Evolutionary conservation across 495 filamentous ascomycete species (phyloP).

Genomic region (Neurospora terricola): DNA sequence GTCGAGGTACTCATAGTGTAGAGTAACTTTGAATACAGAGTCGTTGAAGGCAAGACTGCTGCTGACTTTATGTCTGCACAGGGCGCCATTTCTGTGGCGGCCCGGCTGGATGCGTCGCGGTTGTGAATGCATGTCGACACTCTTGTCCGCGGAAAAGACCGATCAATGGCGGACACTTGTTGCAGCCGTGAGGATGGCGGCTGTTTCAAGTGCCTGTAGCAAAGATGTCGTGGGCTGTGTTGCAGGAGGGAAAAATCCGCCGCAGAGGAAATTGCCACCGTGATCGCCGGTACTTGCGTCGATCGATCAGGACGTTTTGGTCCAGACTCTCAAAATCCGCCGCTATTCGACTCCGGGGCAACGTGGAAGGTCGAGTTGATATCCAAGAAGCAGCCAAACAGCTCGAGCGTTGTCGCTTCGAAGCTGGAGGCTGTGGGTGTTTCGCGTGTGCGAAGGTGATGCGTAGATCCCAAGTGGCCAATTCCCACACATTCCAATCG

Average conservation of each 20-base stretch:
- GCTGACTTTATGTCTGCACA: background rate
- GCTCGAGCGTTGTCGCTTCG: background rate
- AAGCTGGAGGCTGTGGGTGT: background rate
- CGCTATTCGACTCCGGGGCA: background rate
- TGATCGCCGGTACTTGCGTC: background rate
- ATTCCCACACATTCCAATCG: background rate
- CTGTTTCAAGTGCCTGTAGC: background rate
- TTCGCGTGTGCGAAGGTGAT: background rate
- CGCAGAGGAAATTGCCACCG: background rate
- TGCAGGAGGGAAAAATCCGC: background rate
- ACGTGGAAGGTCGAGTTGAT: background rate
- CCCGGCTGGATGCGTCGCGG: background rate
- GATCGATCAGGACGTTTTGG: background rate
- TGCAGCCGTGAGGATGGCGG: background rate
- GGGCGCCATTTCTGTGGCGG: background rate
- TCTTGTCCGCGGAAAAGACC: background rate
- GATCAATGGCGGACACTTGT: background rate
- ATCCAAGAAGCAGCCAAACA: background rate
- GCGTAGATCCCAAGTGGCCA: background rate
- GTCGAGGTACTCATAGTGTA: background rate
- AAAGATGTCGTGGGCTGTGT: background rate
- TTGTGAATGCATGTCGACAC: background rate
- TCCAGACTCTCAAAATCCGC: background rate
- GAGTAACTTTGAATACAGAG: background rate
- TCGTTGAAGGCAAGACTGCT: background rate